Percentiles rank a stretch among this genome's conserved stretches.
Evolutionary conservation across 208 protist genomes (phyloP).

Genomic region (Tetramitus jugosus): DNA sequence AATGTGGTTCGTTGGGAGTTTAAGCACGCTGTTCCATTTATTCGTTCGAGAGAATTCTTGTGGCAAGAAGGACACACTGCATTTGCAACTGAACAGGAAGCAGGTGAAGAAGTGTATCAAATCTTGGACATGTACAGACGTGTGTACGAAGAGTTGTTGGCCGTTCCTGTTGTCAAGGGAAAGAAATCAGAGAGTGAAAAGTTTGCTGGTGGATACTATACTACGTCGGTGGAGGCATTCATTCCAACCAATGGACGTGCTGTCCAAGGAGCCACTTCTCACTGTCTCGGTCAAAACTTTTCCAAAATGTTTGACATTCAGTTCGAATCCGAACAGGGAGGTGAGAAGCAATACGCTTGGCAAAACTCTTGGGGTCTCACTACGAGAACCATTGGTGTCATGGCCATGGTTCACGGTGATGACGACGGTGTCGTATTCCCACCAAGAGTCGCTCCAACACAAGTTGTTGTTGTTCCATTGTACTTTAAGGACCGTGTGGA

Average conservation of each 20-base stretch:
- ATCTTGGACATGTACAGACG: conserved; percentile 88
- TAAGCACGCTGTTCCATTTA: conserved; percentile 96
- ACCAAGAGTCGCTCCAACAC: conserved; percentile 85
- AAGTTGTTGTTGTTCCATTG: conserved; percentile 84
- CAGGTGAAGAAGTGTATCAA: conserved; percentile 78
- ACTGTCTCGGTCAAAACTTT: conserved; percentile 95
- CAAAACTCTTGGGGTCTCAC: conserved; percentile 99
- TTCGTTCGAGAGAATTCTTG: conserved; percentile 97
- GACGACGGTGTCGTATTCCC: conserved; percentile 96
- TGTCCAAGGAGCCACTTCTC: conserved; percentile 88
- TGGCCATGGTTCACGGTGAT: conserved; percentile 97
- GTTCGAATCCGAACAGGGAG: conserved; percentile 75
- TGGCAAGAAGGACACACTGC: conserved; percentile 98
- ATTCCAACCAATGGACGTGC: conserved; percentile 87
- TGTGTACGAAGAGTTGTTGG: conserved; percentile 93
- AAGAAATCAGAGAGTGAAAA: conserved; percentile 97
- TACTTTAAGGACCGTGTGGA: conserved; percentile 70
- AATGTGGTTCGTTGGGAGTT: conserved; percentile 99
- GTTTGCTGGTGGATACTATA: conserved; percentile 95
- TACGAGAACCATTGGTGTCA: conserved; percentile 92
- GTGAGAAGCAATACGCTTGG: conserved; percentile 71
- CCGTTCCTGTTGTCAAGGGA: conserved; percentile 90
- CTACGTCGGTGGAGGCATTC: conserved; percentile 96
- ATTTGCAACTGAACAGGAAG: conserved; percentile 80
- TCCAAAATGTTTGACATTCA: conserved; percentile 93